phyloP scores from a whole-genome alignment of 768 basidiomycete species.

The Kwoniella pini region DNA sequence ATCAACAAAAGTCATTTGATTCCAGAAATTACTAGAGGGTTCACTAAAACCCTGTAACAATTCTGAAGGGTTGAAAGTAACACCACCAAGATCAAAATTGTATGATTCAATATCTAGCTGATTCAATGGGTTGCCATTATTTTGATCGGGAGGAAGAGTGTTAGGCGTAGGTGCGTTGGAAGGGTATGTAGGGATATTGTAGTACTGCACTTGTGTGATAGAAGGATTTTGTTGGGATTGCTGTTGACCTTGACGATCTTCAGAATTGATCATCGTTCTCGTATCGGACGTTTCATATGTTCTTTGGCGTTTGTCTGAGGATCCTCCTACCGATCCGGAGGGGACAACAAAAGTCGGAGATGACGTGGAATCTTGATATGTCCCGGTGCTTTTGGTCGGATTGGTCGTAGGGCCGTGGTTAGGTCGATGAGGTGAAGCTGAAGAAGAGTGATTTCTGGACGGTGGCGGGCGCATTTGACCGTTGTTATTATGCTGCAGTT shows the following conservation, averaged over 20 bases:
- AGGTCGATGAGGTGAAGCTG: slow-evolving; percentile 7
- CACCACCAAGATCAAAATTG: slow-evolving; percentile 43
- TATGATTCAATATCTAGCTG: slow-evolving; percentile 9
- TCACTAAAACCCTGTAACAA: slow-evolving; percentile 44
- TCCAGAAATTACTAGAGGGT: slow-evolving; percentile 33
- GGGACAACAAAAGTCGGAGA: neutral
- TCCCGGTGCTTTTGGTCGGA: neutral
- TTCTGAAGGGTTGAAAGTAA: slow-evolving; percentile 45
- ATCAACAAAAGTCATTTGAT: slow-evolving; percentile 22
- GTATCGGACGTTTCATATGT: slow-evolving; percentile 45
- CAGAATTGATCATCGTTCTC: slow-evolving; percentile 19
- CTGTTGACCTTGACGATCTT: neutral
- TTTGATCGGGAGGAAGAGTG: neutral
- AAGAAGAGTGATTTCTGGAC: slow-evolving; percentile 2
- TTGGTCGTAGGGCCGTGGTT: neutral
- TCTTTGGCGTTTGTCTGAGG: slow-evolving; percentile 16
- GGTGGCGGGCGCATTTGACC: slow-evolving; percentile 13
- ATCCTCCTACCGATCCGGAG: neutral
- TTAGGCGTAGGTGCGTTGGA: neutral
- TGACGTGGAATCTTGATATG: slow-evolving; percentile 1
- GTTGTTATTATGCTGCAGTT: neutral
- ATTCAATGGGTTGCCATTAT: slow-evolving; percentile 1
- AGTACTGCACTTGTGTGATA: neutral
- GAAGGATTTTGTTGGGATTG: neutral
- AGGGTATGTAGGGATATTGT: neutral